phyloP scores from a whole-genome alignment of 768 basidiomycete genomes.

The Suillus variegatus region DNA sequence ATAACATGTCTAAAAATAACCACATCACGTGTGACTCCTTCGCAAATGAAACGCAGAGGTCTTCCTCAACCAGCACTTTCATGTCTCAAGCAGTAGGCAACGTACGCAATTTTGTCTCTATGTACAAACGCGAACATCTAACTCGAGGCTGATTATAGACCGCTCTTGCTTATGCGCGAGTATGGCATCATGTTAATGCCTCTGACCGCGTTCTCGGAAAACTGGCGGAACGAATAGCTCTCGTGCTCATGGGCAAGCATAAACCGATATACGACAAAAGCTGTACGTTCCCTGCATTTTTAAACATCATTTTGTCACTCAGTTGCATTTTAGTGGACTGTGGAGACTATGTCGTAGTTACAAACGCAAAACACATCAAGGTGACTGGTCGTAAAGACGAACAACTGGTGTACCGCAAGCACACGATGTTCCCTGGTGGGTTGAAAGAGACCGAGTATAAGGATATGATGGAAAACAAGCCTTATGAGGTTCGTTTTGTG shows the following conservation, averaged over 20 bases:
- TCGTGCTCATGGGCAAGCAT: conserved; percentile 98
- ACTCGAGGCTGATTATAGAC: conserved; percentile 56
- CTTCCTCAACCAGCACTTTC: conserved; percentile 1
- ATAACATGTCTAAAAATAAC: background rate
- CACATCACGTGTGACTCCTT: conserved; percentile 7
- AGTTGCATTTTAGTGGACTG: conserved; percentile 70
- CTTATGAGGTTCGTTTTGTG: conserved; percentile 69
- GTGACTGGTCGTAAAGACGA: conserved; percentile 90
- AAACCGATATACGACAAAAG: conserved; percentile 96
- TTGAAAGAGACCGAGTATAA: conserved; percentile 88
- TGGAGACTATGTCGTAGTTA: conserved; percentile 97
- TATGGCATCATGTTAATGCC: conserved; percentile 96
- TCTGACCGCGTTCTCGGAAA: conserved; percentile 91
- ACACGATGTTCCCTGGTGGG: conserved; percentile 92
- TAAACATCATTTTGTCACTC: background rate
- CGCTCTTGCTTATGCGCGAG: conserved; percentile 90
- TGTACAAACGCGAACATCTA: background rate
- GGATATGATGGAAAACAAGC: conserved; percentile 80
- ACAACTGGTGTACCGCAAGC: conserved; percentile 85
- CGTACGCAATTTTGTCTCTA: conserved; percentile 42
- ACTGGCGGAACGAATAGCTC: conserved; percentile 90
- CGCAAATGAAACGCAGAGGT: background rate
- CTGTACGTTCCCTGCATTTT: conserved; percentile 48
- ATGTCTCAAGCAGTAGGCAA: conserved; percentile 88
- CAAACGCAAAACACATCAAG: conserved; percentile 79